Evolutionary conservation across 106 monocot species (phyloP).

Genomic region (Acanthochlamys bracteata): DNA sequence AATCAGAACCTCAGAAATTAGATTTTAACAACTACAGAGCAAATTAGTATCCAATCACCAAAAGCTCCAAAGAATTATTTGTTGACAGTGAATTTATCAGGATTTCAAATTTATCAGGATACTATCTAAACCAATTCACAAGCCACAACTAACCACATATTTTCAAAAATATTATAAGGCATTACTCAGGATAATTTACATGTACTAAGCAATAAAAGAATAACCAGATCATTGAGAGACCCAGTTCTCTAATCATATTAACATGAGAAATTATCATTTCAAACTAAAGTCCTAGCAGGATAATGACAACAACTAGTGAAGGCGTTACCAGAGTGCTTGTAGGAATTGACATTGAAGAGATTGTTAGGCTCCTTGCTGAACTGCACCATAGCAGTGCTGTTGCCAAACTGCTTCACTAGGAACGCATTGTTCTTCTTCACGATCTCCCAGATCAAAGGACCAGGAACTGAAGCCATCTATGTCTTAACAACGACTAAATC

Average conservation of each 20-base stretch:
- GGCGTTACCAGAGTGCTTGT: conserved; percentile 52
- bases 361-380: conserved; percentile 75
- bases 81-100: no score
- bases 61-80: no score
- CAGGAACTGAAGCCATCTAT: conserved; percentile 45
- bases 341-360: conserved; percentile 65
- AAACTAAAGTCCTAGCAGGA: not conserved
- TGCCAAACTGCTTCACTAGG: conserved; percentile 67
- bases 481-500: not conserved
- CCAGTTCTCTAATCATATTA: not conserved
- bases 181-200: no score
- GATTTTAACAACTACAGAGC: no score
- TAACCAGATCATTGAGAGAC: no score
- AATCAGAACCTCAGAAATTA: no score
- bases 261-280: not conserved
- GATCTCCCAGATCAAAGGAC: conserved; percentile 64
- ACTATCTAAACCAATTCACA: no score
- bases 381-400: conserved; percentile 57
- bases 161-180: no score
- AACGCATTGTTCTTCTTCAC: conserved; percentile 69
- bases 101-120: no score
- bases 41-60: no score
- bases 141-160: no score
- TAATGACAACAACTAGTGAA: not conserved
- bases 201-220: no score